These are phyloP conservation scores for Coemansia sp. DNA, from an alignment of 192 early-diverging fungal species.

Conservation along the genomic window DNA sequence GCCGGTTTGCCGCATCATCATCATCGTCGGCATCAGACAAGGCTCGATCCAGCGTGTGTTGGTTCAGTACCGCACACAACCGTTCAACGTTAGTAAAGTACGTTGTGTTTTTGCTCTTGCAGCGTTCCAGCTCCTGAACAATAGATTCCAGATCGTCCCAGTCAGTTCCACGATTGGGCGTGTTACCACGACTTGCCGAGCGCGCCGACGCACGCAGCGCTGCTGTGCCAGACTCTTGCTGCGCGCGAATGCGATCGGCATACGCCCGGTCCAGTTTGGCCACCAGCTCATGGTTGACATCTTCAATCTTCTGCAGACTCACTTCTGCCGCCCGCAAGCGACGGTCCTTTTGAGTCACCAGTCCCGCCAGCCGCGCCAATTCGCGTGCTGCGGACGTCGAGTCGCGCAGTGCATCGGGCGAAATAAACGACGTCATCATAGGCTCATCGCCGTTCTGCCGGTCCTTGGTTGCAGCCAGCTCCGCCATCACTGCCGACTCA, in stretches of 20 bases:
- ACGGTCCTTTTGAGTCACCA: slow-evolving; percentile 17
- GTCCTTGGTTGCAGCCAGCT: slow-evolving; percentile 11
- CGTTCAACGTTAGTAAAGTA: slow-evolving; percentile 37
- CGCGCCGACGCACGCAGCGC: slow-evolving; percentile 21
- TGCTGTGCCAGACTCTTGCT: slow-evolving; percentile 28
- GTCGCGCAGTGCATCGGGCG: slow-evolving; percentile 11
- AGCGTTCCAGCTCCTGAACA: slow-evolving; percentile 29
- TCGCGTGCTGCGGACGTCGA: slow-evolving; percentile 15
- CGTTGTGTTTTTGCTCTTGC: slow-evolving; percentile 19
- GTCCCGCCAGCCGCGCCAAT: slow-evolving; percentile 18
- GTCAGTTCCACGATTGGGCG: slow-evolving; percentile 37
- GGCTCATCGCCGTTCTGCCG: not conserved
- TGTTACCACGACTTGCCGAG: slow-evolving; percentile 16
- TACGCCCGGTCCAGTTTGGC: slow-evolving; percentile 31
- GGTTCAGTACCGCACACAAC: slow-evolving; percentile 33
- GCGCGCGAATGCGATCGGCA: slow-evolving; percentile 21
- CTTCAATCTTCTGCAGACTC: slow-evolving; percentile 26
- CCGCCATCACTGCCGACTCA: slow-evolving; percentile 26
- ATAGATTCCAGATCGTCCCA: slow-evolving; percentile 50
- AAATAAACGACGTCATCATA: not conserved
- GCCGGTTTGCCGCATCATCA: not conserved
- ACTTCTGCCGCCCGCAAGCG: slow-evolving; percentile 10
- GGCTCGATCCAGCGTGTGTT: slow-evolving; percentile 35
- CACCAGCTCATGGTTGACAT: slow-evolving; percentile 29
- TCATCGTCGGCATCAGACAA: slow-evolving; percentile 1